Evolutionary conservation across 2,329 filamentous ascomycete species (phyloP).

Genomic region (Cytospora chrysosperma): DNA sequence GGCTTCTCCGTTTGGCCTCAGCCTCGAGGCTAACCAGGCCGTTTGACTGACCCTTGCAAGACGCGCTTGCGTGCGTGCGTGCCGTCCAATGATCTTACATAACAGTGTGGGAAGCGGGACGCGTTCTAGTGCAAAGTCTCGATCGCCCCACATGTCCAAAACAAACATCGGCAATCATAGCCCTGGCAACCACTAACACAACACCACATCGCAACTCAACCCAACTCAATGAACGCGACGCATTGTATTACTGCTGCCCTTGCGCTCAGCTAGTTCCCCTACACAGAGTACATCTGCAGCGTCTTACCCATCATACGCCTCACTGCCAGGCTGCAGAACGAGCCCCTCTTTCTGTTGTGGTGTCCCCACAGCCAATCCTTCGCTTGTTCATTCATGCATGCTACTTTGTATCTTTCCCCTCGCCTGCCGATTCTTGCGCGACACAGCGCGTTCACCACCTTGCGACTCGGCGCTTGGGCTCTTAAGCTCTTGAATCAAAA

Average conservation of each 20-base stretch:
- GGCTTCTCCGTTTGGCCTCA: neutral
- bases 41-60: conserved; percentile 4
- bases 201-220: neutral
- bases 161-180: conserved; percentile 10
- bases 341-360: conserved; percentile 1
- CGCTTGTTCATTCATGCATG: conserved; percentile 22
- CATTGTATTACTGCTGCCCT: neutral
- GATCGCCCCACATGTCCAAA: conserved; percentile 1
- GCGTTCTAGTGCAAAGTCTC: conserved; percentile 12
- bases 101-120: neutral
- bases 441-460: conserved; percentile 3
- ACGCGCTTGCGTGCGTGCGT: neutral
- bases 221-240: neutral
- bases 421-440: conserved; percentile 11
- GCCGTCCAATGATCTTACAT: conserved; percentile 10
- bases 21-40: neutral
- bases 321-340: conserved; percentile 8
- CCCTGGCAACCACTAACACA: conserved; percentile 12
- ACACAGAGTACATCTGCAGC: neutral
- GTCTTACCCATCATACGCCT: neutral
- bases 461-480: conserved; percentile 15
- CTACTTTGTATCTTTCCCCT: conserved; percentile 3
- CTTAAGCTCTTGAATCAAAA: conserved; percentile 9
- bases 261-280: neutral
- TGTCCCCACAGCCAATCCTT: conserved; percentile 20